Conservation (phyloP, 2,329 filamentous ascomycete genomes). For the Hymenoscyphus fructigenus region DNA sequence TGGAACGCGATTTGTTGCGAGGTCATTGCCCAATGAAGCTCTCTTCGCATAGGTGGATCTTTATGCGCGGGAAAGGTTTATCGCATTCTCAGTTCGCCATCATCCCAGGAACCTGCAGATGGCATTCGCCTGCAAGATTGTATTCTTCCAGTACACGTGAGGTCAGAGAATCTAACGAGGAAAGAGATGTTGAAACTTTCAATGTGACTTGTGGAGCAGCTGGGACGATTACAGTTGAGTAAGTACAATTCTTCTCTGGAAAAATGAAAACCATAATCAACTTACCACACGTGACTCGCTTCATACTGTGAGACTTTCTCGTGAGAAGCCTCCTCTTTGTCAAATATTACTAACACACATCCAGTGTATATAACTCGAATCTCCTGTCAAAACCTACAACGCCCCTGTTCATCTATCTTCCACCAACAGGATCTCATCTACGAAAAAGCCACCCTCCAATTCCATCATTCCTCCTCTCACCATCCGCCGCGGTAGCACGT, state of each 20-base stretch:
- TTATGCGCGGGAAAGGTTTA: not conserved
- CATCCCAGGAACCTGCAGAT: not conserved
- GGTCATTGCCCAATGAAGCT: not conserved
- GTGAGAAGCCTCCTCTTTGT: not conserved
- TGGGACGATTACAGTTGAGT: constrained; percentile 33
- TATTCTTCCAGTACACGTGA: constrained; percentile 8
- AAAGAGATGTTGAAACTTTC: constrained; percentile 20
- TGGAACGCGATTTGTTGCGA: constrained; percentile 4
- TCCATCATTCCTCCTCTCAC: constrained; percentile 44
- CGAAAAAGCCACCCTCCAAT: constrained; percentile 41
- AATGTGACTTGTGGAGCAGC: constrained; percentile 30
- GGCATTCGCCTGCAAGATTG: not conserved
- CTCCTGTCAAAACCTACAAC: constrained; percentile 34
- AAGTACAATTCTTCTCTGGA: constrained; percentile 15
- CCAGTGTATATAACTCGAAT: constrained; percentile 31
- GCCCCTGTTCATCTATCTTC: constrained; percentile 56
- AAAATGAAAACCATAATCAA: not conserved
- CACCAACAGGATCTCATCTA: constrained; percentile 43
- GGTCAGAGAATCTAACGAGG: not conserved
- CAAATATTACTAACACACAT: not conserved
- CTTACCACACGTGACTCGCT: not conserved
- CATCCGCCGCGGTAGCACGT: constrained; percentile 50
- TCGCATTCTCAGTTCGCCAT: not conserved
- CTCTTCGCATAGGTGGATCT: not conserved
- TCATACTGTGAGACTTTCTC: not conserved